Conservation (phyloP, 2,329 filamentous ascomycete species). For the Phaeosphaeriaceae sp. region DNA sequence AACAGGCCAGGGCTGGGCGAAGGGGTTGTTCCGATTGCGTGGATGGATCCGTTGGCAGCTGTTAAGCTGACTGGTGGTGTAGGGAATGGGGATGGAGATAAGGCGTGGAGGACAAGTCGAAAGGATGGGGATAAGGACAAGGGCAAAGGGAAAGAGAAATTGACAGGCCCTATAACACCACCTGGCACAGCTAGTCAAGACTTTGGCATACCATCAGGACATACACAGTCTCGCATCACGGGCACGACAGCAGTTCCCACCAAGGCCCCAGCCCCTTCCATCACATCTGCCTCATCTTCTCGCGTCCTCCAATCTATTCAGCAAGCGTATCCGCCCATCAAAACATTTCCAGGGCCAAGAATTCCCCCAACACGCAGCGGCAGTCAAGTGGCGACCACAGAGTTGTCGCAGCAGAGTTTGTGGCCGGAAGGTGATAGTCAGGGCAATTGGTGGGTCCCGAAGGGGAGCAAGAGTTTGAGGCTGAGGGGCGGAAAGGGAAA, state of each 20-base stretch:
- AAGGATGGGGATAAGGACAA: background rate
- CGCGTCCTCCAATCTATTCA: background rate
- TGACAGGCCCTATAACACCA: background rate
- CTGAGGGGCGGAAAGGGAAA: background rate
- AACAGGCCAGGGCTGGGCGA: too few relatives aligned
- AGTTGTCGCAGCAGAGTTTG: background rate
- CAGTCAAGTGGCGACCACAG: background rate
- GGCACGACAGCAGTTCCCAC: background rate
- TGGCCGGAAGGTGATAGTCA: conserved; percentile 3
- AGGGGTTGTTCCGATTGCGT: background rate
- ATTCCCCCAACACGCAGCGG: background rate
- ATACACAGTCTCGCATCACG: background rate
- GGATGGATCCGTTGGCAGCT: background rate
- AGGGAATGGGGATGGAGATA: background rate
- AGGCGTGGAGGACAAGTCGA: too few relatives aligned
- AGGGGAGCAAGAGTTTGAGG: background rate
- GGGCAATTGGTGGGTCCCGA: background rate
- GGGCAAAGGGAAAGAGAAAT: background rate
- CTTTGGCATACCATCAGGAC: background rate
- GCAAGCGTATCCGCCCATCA: background rate
- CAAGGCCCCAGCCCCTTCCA: background rate
- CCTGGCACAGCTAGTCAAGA: background rate
- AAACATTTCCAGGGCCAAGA: background rate
- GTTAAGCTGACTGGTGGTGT: background rate
- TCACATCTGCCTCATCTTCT: background rate